Evolutionary conservation across 2,329 filamentous ascomycete species (phyloP).

Genomic region (Trichoderma arundinaceum): DNA sequence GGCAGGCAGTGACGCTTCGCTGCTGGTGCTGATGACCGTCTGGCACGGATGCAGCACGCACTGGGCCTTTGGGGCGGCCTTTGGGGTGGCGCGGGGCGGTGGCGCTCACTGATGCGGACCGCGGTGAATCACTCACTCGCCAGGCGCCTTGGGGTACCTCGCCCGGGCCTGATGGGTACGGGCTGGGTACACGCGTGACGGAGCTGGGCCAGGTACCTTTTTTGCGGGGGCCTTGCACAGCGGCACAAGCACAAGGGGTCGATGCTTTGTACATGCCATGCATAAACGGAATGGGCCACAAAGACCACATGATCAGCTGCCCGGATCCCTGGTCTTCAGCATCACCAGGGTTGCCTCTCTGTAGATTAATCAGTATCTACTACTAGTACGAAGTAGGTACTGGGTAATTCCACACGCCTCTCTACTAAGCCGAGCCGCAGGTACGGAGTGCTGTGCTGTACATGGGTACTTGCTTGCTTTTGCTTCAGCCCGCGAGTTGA

Average conservation of each 20-base stretch:
- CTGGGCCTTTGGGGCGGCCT: not conserved
- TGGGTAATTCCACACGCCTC: no score
- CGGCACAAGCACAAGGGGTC: not conserved
- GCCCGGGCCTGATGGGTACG: not conserved
- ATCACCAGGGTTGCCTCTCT: slow-evolving; percentile 2
- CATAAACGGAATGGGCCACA: not conserved
- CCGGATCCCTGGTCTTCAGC: not conserved
- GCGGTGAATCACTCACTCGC: slow-evolving; percentile 23
- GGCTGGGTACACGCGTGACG: not conserved
- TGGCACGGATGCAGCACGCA: slow-evolving; percentile 1
- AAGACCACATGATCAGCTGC: slow-evolving; percentile 27
- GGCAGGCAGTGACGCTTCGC: slow-evolving; percentile 33
- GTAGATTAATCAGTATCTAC: not conserved
- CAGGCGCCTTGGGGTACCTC: slow-evolving; percentile 2
- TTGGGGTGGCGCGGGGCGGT: slow-evolving; percentile 25
- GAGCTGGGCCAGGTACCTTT: not conserved
- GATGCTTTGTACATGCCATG: not conserved
- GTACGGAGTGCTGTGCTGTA: no score
- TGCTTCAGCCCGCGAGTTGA: no score
- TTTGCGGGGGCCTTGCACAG: not conserved
- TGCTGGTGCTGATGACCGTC: slow-evolving; percentile 6
- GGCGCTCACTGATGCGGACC: slow-evolving; percentile 16
- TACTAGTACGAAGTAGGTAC: no score
- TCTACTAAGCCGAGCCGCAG: no score
- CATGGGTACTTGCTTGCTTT: no score